Evolutionary conservation across 2,329 filamentous ascomycete species (phyloP), one percentile per base, ranked within the genome.

Genomic region (Cercospora sesami): DNA sequence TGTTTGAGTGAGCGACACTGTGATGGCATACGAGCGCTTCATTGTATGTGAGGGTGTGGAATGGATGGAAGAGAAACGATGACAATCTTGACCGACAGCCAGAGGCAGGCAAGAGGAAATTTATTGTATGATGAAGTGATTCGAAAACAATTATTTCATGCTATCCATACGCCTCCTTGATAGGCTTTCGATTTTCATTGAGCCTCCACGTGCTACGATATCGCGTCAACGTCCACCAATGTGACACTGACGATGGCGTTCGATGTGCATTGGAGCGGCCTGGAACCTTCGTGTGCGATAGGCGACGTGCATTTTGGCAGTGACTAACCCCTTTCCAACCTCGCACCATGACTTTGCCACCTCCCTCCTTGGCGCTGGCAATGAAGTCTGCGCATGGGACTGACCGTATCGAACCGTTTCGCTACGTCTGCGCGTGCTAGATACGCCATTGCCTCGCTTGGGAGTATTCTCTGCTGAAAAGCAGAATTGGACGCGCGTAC

Each of bases 51-150:
- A 26, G 21, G 45, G 21, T 21, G 12, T 26, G 18, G 48, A 53
- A 14, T 23, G 48, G 48, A 26, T 14, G 48, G 12, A 9, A 8
- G 26, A 57, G 62, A 64, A 26, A 64, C 28, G 31, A 31, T 18
- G 55, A 36, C 12, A 26, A 59, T 57, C 62, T 64, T 59, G 62
- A 58, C 51, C 62, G 62, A 59, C 36, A 26, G 61, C 61, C 48
- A 64, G 48, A 57, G 61, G 62, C 62, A 64, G 62, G 62, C 62
- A 64, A 64, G 62, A 64, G 28, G 48, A 59, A 64, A 64, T 64
- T 58, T 36, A 59, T 64, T 64, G 51, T 64, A 58, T 64, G 18
- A 45, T 30, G 55, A 59, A 36, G 55, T 36, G 55, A 59, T 53
- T 53, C 23, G 55, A 31, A 16, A 6, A 59, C 18, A 36, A 33